A percentile compares a stretch with the other conserved stretches of the same genome.
Evolutionary conservation across 352 stramenopile genomes (phyloP).

Genomic region (Phytophthora boehmeriae): DNA sequence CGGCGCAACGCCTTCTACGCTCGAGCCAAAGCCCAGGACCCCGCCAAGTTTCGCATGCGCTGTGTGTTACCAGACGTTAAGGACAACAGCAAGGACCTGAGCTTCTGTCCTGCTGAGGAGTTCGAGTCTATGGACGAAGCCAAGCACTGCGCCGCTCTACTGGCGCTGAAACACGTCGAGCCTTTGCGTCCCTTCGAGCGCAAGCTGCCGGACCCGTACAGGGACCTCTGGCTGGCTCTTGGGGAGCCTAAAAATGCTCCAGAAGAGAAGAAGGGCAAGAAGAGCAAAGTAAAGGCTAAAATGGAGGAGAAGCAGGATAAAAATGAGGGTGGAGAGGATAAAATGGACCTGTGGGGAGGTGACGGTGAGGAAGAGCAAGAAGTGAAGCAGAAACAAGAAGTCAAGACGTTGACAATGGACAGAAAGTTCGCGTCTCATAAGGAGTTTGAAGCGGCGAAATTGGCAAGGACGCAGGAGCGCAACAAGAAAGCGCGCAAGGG

Average conservation of each 20-base stretch:
- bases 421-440: slow-evolving; percentile 78
- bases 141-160: slow-evolving; percentile 92
- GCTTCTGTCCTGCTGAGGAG: slow-evolving; percentile 90
- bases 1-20: slow-evolving; percentile 76
- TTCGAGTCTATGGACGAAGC: slow-evolving; percentile 86
- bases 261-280: slow-evolving; percentile 6
- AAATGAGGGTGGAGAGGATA: slow-evolving; percentile 16
- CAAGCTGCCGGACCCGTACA: slow-evolving; percentile 97
- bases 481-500: slow-evolving; percentile 87
- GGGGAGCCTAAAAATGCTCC: slow-evolving; percentile 4
- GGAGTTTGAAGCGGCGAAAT: slow-evolving; percentile 67
- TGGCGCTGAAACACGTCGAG: slow-evolving; percentile 96
- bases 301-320: slow-evolving; percentile 1
- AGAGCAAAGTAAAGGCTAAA: slow-evolving; percentile 7
- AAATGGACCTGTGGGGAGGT: slow-evolving; percentile 53
- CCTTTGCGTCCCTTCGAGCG: slow-evolving; percentile 92
- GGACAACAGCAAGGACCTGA: slow-evolving; percentile 93
- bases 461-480: slow-evolving; percentile 53
- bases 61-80: slow-evolving; percentile 95
- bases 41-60: slow-evolving; percentile 47
- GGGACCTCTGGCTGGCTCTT: slow-evolving; percentile 91
- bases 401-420: slow-evolving; percentile 63
- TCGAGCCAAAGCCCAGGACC: slow-evolving; percentile 46
- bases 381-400: slow-evolving; percentile 23
- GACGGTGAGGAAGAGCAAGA: slow-evolving; percentile 24